phyloP scores from a whole-genome alignment of 2,329 filamentous ascomycete species.

The Hypoxylon sp. region DNA sequence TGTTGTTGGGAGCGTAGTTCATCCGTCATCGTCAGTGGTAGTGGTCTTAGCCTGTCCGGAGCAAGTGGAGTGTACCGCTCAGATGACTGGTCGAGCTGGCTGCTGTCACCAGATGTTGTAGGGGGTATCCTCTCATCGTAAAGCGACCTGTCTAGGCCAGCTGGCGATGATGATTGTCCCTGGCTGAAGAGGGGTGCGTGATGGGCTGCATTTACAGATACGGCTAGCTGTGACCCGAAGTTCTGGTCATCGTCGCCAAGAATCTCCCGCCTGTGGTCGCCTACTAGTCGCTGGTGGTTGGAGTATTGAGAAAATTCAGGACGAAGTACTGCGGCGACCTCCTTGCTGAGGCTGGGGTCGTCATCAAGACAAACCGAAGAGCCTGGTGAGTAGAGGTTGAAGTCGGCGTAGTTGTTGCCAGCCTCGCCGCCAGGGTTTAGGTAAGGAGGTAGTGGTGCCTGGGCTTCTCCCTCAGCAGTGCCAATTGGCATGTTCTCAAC shows the following conservation, averaged over 20 bases:
- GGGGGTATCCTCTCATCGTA: constrained; percentile 3
- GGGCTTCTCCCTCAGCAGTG: constrained; percentile 26
- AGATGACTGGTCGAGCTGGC: neutral
- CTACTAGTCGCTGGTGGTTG: constrained; percentile 19
- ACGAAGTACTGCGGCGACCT: constrained; percentile 46
- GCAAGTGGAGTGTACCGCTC: constrained; percentile 22
- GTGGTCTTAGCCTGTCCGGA: neutral
- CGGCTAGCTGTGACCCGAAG: constrained; percentile 7
- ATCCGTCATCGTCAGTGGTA: neutral
- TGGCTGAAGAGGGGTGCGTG: neutral
- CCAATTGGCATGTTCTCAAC: constrained; percentile 29
- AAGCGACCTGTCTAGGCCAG: constrained; percentile 1
- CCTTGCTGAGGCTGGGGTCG: constrained; percentile 56
- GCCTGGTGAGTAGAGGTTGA: constrained; percentile 68
- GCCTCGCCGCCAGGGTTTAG: constrained; percentile 56
- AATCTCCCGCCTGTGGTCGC: neutral
- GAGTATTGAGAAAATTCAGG: constrained; percentile 20
- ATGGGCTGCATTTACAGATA: constrained; percentile 13
- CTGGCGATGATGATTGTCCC: constrained; percentile 13
- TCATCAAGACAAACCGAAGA: constrained; percentile 64
- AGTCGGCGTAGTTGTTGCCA: constrained; percentile 67
- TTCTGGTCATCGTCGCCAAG: constrained; percentile 3
- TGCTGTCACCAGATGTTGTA: neutral
- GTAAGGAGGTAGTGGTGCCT: constrained; percentile 58
- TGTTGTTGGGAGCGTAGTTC: constrained; percentile 6